Base-by-base conservation (phyloP, 2,329 filamentous ascomycete genomes). In the Apiospora arundinis region DNA sequence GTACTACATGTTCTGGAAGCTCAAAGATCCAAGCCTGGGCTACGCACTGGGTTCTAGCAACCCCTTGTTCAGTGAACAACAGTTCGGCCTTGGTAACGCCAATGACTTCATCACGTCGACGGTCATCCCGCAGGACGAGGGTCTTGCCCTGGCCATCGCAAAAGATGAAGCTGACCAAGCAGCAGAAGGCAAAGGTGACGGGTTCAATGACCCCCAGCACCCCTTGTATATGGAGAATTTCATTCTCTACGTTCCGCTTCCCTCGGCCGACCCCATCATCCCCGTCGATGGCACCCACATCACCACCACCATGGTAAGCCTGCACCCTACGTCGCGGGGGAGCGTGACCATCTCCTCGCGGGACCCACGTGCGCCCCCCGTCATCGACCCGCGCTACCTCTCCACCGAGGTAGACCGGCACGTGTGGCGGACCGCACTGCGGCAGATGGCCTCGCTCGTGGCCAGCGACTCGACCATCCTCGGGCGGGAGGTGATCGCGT, bases 261-360 rank as follows among this genome's bases (percentile, higher is more conserved):
- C 48, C 12, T n/a, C 68, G 6, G 42, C 12, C 6, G 68, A 69
- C 37, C 49, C 67, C 4, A 12, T 28, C 9, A 18, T 71, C 7
- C 56, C 60, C 18, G 25, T 69, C 12, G 67, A 69, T 63, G 67
- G 56, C 6, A 69, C 70, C 7, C 67, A 67, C 12, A 67, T 69
- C 42, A 48, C 49, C 32, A 71, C 70, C 7, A 71, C 74, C 46
- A 68, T 73, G n/a, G 74, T 74, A 60, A 69, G 66, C 42, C 14
- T 45, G 12, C 69, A 75, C 23, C 65, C 70, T 11, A 70, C 40
- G 18, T 70, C 70, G 11, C 56, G 63, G 4, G 70, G 70, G 14
- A 46, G 44, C 9, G 68, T 72, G 6, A 52, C 68, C 8, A 68
- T 72, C 21, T 28, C 40, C 1, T 70, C 68, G 1, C 6, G 18